Evolutionary conservation across 208 protist species (phyloP).

Genomic region (Leishmania aethiopica): DNA sequence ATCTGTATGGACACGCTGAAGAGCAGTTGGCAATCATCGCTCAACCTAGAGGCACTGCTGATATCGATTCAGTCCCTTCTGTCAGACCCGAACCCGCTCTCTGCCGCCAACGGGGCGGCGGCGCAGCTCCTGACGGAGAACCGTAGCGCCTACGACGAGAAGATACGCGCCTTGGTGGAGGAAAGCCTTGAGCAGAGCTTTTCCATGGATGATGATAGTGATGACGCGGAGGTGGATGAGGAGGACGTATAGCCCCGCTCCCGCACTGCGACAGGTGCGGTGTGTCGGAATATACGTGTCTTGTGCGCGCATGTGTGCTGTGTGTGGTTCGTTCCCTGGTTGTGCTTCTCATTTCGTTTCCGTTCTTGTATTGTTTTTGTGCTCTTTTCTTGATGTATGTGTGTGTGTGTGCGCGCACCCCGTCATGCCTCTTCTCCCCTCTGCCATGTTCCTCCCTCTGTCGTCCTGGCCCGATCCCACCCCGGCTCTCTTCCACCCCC

Average conservation of each 20-base stretch:
- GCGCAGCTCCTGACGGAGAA: conserved; percentile 97
- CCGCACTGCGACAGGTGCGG: background rate
- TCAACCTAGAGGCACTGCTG: conserved; percentile 98
- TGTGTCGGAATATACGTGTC: no score
- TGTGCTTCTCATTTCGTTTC: background rate
- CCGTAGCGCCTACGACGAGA: conserved; percentile 94
- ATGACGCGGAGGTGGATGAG: conserved; percentile 28
- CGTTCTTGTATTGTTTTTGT: background rate
- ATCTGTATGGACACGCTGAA: conserved; percentile 99
- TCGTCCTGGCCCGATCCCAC: background rate
- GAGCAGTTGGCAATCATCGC: conserved; percentile 98
- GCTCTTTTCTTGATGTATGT: background rate
- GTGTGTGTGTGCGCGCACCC: background rate
- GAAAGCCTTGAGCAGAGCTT: conserved; percentile 76
- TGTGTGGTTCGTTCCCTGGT: background rate
- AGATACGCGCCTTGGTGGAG: conserved; percentile 65
- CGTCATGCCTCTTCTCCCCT: background rate
- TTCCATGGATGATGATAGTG: conserved; percentile 52
- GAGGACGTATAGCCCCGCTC: background rate
- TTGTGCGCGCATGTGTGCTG: background rate
- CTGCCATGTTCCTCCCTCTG: background rate
- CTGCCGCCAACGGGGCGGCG: conserved; percentile 99
- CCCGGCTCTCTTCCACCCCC: background rate
- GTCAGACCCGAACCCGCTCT: conserved; percentile 99
- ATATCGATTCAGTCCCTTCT: conserved; percentile 99